A percentile compares a stretch with the other conserved stretches of the same genome.
Conservation (phyloP, 2,329 filamentous ascomycete genomes). For the Trichoderma lentiforme region DNA sequence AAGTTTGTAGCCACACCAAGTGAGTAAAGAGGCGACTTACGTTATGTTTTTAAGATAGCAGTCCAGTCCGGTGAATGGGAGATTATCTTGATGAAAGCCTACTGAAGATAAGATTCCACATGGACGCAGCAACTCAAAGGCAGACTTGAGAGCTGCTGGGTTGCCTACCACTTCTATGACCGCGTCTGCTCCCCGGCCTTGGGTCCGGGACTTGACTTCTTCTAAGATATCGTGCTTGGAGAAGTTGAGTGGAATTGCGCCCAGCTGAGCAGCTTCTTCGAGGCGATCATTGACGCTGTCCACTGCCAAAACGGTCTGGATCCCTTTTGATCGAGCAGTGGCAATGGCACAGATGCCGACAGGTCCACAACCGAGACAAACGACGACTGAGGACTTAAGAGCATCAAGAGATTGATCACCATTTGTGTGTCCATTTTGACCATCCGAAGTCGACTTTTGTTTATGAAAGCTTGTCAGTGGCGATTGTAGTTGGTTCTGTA, state of each 20-base stretch:
- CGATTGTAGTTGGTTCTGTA: neutral
- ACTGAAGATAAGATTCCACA: neutral
- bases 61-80: neutral
- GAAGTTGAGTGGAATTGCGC: neutral
- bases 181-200: neutral
- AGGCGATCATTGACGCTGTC: neutral
- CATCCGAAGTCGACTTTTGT: neutral
- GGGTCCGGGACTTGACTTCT: neutral
- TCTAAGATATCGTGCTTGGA: neutral
- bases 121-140: neutral
- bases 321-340: neutral
- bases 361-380: neutral
- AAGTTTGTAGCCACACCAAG: neutral
- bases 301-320: neutral
- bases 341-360: slow-evolving; percentile 4
- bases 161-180: slow-evolving; percentile 2
- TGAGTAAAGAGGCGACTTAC: neutral
- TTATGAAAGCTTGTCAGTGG: neutral
- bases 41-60: neutral
- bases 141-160: neutral
- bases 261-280: neutral
- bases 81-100: neutral
- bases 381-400: neutral
- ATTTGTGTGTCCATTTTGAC: neutral
- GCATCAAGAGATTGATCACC: neutral